phyloP scores from a whole-genome alignment of 345 rosid species.

The Eucalyptus tenuipes region DNA sequence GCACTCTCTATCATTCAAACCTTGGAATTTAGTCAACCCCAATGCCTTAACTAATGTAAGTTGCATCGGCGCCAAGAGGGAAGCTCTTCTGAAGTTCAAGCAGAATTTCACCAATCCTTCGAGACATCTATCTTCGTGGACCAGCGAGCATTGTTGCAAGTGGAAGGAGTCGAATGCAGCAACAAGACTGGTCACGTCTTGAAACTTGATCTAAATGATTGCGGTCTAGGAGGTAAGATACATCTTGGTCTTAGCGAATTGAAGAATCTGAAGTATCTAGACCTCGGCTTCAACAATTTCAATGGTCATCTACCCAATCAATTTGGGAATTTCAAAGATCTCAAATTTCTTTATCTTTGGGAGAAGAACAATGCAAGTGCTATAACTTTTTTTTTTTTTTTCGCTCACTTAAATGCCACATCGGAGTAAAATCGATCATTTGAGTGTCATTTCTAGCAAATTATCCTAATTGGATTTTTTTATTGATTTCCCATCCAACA shows the following conservation, averaged over 20 bases:
- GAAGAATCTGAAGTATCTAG: not conserved
- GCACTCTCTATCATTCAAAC: not conserved
- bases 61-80: not conserved
- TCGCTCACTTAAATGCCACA: fast-evolving
- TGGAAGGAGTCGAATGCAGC: not conserved
- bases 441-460: too few species aligned
- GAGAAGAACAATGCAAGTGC: fast-evolving
- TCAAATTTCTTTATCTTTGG: not conserved
- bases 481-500: too few species aligned
- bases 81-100: not conserved
- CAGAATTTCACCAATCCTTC: not conserved
- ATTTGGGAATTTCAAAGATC: not conserved
- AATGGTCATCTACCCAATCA: constrained; percentile 1
- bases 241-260: not conserved
- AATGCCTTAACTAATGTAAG: not conserved
- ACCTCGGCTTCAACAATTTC: not conserved
- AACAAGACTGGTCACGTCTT: not conserved
- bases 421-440: fast-evolving
- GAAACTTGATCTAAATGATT: not conserved
- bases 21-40: not conserved
- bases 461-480: too few species aligned
- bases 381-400: too few species aligned
- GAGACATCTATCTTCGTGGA: not conserved
- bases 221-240: not conserved
- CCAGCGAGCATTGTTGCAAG: not conserved